A percentile compares a stretch with the other conserved stretches of the same genome.
Conservation (phyloP, 495 filamentous ascomycete genomes). For the Lasiosphaeria ovina region DNA sequence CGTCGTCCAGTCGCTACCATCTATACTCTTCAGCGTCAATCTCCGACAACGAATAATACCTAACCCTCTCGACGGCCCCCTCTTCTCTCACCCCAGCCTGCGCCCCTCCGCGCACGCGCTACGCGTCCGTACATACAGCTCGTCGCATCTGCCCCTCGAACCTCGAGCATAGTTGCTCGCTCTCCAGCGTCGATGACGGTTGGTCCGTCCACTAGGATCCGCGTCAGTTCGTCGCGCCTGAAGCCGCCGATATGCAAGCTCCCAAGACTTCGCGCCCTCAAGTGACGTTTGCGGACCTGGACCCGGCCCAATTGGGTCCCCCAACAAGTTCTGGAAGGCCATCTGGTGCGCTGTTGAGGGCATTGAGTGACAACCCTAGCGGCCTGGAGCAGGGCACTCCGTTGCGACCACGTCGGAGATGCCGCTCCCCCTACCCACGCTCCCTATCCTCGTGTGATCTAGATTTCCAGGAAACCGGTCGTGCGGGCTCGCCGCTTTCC, state of each 20-base stretch:
- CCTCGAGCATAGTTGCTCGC: background rate
- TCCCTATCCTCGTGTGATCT: too few species aligned
- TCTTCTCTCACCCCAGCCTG: too few species aligned
- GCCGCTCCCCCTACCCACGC: background rate
- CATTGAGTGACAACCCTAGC: background rate
- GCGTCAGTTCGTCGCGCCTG: too few species aligned
- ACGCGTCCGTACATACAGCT: background rate
- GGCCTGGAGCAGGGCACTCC: background rate
- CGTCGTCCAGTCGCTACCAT: too few species aligned
- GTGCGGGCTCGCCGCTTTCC: too few species aligned
- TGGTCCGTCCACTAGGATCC: background rate
- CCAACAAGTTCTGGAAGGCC: background rate
- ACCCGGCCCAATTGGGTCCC: background rate
- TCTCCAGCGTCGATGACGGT: background rate
- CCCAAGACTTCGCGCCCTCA: background rate
- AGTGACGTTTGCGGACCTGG: background rate
- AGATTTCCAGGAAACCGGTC: too few species aligned
- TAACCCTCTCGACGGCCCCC: too few species aligned
- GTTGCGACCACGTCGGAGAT: background rate
- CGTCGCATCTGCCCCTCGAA: background rate
- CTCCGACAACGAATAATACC: too few species aligned
- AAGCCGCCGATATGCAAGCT: too few species aligned
- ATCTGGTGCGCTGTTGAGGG: background rate
- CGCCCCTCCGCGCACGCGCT: background rate
- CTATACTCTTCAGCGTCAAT: too few species aligned